Evolutionary conservation across 2,329 filamentous ascomycete genomes (phyloP), one percentile per base, ranked within the genome.

Genomic region (Aureobasidium sp.): DNA sequence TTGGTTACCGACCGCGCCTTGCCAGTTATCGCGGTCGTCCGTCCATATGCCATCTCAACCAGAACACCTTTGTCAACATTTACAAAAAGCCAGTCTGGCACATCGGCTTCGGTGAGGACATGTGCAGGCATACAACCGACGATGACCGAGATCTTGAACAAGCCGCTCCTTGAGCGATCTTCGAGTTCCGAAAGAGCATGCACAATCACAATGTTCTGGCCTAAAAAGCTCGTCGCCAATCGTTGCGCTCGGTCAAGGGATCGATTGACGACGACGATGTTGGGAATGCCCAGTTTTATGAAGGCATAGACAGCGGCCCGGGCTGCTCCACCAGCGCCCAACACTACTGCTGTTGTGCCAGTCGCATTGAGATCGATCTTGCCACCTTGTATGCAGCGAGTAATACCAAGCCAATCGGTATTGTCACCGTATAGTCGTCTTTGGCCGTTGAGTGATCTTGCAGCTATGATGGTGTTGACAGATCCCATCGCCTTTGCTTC

Each of bases 261-360:
- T 13, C 53, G 5, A 9, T 57, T 57, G 39, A 57, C 53, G 41
- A 57, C 41, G 9, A 44, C 9, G 10, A 57, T 57, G 15, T 34
- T 24, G 10, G 1, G 27, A 15, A 57, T 34, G 8, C 41, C 39
- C 15, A 57, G 27, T 26, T 57, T 57, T 39, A 57, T 36, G 3
- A 47, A 44, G 1, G 53, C 41, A 46, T 44, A 57, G 3, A 47
- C 41, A 2, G 53, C 53, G 7, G 53, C 53, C 29, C 53, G 13
- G 13, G 53, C 53, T 32, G 53, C 53, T n/a, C 53, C 53, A 20
- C 53, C 53, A 5, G 53, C 53, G 1, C 53, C 53, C 26, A 57
- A 24, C 2, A 57, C 53, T n/a, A 57, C 27, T 13, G 37, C 53
- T 44, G 53, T 34, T 5, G 41, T 44, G 12, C n/a, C 27, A 1